Evolutionary conservation across 192 early-diverging fungal genomes (phyloP), one percentile per base, ranked within the genome.

Genomic region (Umbelopsis isabellina): DNA sequence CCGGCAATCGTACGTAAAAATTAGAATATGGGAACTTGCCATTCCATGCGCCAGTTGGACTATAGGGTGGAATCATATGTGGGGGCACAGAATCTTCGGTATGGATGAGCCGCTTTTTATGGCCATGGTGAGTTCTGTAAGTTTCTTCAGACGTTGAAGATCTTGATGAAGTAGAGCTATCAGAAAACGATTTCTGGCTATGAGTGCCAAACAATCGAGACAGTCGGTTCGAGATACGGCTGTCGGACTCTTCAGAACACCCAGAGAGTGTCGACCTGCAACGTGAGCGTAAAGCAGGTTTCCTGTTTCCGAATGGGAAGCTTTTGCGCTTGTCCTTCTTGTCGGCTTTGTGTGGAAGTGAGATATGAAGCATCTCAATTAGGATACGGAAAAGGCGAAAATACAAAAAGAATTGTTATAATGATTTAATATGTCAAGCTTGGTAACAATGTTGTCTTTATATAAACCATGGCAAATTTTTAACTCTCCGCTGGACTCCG

Each of bases 11-110:
- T 20, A 74, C 51, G 33, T 78, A 78, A 27, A 78, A 78, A 61
- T 78, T 78, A 15, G 76, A 78, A 12, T 78, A 78, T 22, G 75
- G 75, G 21, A 76, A 76, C n/a, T 76, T 66, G 46, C 71, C 71
- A 11, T 70, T 65, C 35, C 58, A 67, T 44, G 69, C 71, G 21
- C 71, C 71, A 45, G 75, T 76, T 3, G 75, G 75, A 67, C 75
- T 76, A 22, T 48, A 76, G 15, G 75, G 75, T 10, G 75, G 75
- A 4, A 76, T 47, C 22, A 46, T n/a, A 35, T 61, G 55, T 8
- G 55, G 27, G 18, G 55, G 55, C 1, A 61, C 55, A 35, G 27
- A 35, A 1, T 61, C 55, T 61, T 61, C 55, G 16, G 23, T 35
- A 16, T 61, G 55, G 0, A 61, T 30, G 12, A 61, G 27, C 18